These are phyloP conservation scores for Phaeomoniella chlamydospora DNA, from an alignment of 2,329 filamentous ascomycete species.

Conservation along the genomic window DNA sequence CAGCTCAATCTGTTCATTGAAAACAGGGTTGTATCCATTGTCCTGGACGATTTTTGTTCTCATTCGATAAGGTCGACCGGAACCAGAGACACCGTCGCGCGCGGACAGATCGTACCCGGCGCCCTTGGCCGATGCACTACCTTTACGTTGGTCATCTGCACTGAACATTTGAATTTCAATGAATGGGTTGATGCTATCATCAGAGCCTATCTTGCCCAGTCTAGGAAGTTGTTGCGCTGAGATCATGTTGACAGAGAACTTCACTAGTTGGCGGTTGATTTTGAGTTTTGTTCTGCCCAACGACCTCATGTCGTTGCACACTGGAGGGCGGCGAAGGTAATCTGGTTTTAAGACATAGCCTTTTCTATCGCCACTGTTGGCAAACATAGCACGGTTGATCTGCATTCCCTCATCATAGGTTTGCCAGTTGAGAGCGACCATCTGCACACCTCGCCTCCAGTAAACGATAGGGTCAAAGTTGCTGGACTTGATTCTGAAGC, in stretches of 20 bases:
- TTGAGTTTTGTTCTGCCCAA: slow-evolving; percentile 36
- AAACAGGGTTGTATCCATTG: slow-evolving; percentile 89
- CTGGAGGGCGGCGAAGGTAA: slow-evolving; percentile 46
- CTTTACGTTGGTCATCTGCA: slow-evolving; percentile 78
- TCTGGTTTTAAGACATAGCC: slow-evolving; percentile 91
- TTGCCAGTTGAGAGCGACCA: slow-evolving; percentile 97
- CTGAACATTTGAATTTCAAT: slow-evolving; percentile 91
- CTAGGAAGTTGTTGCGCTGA: slow-evolving; percentile 92
- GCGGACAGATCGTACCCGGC: slow-evolving; percentile 48
- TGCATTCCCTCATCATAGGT: slow-evolving; percentile 94
- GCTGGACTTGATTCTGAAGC: slow-evolving; percentile 65
- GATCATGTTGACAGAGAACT: slow-evolving; percentile 75
- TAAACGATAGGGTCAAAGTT: slow-evolving; percentile 92
- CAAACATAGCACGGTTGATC: slow-evolving; percentile 95
- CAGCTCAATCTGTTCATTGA: slow-evolving; percentile 66
- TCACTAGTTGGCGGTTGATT: slow-evolving; percentile 66
- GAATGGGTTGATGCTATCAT: slow-evolving; percentile 75
- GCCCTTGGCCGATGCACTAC: slow-evolving; percentile 50
- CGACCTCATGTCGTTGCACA: slow-evolving; percentile 6
- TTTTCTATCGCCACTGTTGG: slow-evolving; percentile 68
- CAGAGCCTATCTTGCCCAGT: slow-evolving; percentile 55
- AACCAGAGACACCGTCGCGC: slow-evolving; percentile 49
- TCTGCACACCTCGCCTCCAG: slow-evolving; percentile 92
- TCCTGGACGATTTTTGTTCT: slow-evolving; percentile 68
- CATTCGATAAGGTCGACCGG: slow-evolving; percentile 59